A percentile compares a stretch with the other conserved stretches of the same genome.
Conservation (phyloP, 2,329 filamentous ascomycete species). For the Knoxdaviesia capensis region DNA sequence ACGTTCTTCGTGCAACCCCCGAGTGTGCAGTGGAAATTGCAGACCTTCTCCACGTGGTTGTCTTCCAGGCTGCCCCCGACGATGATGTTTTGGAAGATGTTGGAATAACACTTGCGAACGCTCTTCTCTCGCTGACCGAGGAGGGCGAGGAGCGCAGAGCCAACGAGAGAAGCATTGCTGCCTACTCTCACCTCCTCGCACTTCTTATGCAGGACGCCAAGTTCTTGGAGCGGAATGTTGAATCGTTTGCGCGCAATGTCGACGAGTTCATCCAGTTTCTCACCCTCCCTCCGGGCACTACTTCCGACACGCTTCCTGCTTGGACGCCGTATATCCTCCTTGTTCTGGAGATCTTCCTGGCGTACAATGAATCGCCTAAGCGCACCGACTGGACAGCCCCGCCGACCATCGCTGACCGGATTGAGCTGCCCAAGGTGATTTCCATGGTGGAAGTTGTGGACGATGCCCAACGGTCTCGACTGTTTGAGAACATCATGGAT, state of each 20-base stretch:
- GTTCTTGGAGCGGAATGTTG: slow-evolving; percentile 62
- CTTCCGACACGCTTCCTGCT: slow-evolving; percentile 61
- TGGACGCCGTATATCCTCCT: slow-evolving; percentile 86
- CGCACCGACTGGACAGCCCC: slow-evolving; percentile 51
- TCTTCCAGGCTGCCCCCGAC: slow-evolving; percentile 34
- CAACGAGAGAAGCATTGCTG: slow-evolving; percentile 45
- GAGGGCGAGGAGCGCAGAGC: slow-evolving; percentile 46
- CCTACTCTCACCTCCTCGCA: slow-evolving; percentile 81
- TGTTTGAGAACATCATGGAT: slow-evolving; percentile 64
- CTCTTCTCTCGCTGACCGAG: slow-evolving; percentile 48
- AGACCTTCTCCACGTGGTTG: slow-evolving; percentile 62
- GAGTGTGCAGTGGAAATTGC: slow-evolving; percentile 79
- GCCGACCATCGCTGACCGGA: slow-evolving; percentile 23
- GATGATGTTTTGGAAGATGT: slow-evolving; percentile 44
- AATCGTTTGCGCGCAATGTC: slow-evolving; percentile 59
- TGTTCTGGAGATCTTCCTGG: slow-evolving; percentile 76
- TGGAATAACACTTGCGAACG: slow-evolving; percentile 64
- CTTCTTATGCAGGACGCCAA: slow-evolving; percentile 63
- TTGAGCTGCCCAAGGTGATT: slow-evolving; percentile 23
- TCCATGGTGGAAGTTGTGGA: slow-evolving; percentile 18
- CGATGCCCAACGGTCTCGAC: slow-evolving; percentile 41
- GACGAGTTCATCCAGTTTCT: slow-evolving; percentile 61
- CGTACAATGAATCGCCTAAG: slow-evolving; percentile 66
- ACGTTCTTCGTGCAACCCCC: slow-evolving; percentile 74
- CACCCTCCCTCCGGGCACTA: slow-evolving; percentile 43